phyloP scores from a whole-genome alignment of 306 rosid species.

The Lathyrus tuberosus region DNA sequence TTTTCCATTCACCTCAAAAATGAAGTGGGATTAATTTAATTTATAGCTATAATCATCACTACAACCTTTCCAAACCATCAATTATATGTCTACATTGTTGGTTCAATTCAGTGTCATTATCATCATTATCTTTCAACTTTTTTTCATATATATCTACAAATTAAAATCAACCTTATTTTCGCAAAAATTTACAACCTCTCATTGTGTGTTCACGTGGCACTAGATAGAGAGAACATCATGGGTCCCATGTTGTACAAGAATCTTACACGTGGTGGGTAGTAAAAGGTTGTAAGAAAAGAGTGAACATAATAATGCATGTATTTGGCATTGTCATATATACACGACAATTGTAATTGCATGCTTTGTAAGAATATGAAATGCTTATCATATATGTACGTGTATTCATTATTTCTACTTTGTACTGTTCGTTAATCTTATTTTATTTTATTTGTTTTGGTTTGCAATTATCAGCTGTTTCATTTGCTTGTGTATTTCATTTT shows the following conservation, averaged over 20 bases:
- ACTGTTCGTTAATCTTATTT: no score
- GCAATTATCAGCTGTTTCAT: no score
- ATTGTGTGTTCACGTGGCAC: slow-evolving; percentile 43
- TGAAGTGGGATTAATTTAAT: slow-evolving; percentile 45
- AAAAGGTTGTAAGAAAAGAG: slow-evolving; percentile 29
- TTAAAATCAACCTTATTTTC: background rate
- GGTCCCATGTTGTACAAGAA: slow-evolving; percentile 29
- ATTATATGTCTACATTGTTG: slow-evolving; percentile 6
- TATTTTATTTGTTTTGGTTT: no score
- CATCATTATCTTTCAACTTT: slow-evolving; percentile 25
- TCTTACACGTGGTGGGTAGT: slow-evolving; percentile 49
- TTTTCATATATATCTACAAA: background rate
- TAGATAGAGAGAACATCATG: background rate
- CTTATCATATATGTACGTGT: no score
- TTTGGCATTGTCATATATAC: slow-evolving; percentile 43
- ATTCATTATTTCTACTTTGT: no score
- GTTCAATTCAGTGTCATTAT: slow-evolving; percentile 28
- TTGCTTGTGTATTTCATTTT: no score
- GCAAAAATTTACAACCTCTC: slow-evolving; percentile 33
- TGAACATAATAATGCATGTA: slow-evolving; percentile 25
- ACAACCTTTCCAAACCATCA: slow-evolving; percentile 40
- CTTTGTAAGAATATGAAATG: background rate
- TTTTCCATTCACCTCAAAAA: slow-evolving; percentile 7
- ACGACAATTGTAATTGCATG: background rate
- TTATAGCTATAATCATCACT: slow-evolving; percentile 33